Evolutionary conservation across 1,284 basidiomycete species (phyloP).

Genomic region (Apiotrichum laibachii): DNA sequence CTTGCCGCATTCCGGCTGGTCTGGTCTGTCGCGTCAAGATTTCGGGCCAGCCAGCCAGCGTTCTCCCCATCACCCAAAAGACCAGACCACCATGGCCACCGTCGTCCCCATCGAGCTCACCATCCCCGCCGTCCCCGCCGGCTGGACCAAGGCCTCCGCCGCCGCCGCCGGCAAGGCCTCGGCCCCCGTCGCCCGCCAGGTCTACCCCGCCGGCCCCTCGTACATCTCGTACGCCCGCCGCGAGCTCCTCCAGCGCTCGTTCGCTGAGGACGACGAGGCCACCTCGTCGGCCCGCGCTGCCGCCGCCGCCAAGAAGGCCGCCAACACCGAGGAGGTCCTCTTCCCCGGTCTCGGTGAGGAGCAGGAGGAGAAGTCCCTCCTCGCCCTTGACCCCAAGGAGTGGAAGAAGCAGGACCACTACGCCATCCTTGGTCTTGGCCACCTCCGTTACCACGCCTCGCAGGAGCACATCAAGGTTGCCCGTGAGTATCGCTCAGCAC

Average conservation of each 20-base stretch:
- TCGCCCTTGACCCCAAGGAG: conserved; percentile 87
- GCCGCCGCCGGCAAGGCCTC: conserved; percentile 37
- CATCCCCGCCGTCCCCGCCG: conserved; percentile 45
- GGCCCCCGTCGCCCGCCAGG: conserved; percentile 50
- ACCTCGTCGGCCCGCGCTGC: conserved; percentile 49
- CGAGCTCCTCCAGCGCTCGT: conserved; percentile 68
- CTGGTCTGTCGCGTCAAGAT: conserved; percentile 1
- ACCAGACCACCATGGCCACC: conserved; percentile 42
- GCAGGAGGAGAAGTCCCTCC: conserved; percentile 69
- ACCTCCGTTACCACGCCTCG: conserved; percentile 82
- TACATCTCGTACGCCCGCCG: conserved; percentile 78
- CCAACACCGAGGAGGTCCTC: conserved; percentile 60
- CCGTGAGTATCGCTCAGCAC: conserved; percentile 61
- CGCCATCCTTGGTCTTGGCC: conserved; percentile 88
- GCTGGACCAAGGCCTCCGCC: conserved; percentile 45
- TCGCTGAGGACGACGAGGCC: conserved; percentile 68
- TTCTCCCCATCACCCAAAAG: background rate
- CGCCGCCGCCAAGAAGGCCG: conserved; percentile 59
- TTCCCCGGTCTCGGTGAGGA: conserved; percentile 94
- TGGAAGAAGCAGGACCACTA: conserved; percentile 99
- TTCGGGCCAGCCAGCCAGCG: background rate
- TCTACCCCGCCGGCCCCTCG: conserved; percentile 79
- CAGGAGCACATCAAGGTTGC: conserved; percentile 94
- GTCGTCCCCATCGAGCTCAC: conserved; percentile 47
- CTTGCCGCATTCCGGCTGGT: too few species aligned